Percentiles rank a stretch among this genome's conserved stretches.
phyloP scores from a whole-genome alignment of 768 basidiomycete species.

The Suillus placidus region DNA sequence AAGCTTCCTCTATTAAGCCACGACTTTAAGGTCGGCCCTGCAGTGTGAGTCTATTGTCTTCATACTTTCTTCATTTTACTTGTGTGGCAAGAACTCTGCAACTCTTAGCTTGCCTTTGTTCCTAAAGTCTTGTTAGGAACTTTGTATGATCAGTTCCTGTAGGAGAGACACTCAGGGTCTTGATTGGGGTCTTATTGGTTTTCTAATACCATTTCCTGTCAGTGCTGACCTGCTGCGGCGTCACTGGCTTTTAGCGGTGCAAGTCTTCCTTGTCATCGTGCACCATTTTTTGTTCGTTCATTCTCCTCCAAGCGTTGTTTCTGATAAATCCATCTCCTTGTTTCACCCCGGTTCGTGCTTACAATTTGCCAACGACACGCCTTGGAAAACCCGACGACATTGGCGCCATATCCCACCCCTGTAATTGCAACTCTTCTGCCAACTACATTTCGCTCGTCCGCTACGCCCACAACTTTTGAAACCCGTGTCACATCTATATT shows the following conservation, averaged over 20 bases:
- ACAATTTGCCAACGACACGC: slow-evolving; percentile 5
- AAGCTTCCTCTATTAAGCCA: slow-evolving; percentile 3
- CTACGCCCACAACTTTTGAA: slow-evolving; percentile 20
- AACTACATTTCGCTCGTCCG: slow-evolving; percentile 26
- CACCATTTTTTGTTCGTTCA: slow-evolving; percentile 7
- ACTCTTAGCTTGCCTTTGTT: not conserved
- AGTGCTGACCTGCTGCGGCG: not conserved
- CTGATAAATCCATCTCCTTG: slow-evolving; percentile 10
- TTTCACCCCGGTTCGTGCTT: slow-evolving; percentile 10
- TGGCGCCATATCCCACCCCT: slow-evolving; percentile 17
- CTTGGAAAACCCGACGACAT: slow-evolving; percentile 4
- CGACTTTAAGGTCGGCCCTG: slow-evolving; percentile 3
- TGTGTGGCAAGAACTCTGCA: not conserved
- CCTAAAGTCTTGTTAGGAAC: not conserved
- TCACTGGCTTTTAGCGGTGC: not conserved
- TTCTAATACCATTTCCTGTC: not conserved
- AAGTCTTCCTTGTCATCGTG: slow-evolving; percentile 10
- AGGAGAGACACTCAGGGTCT: not conserved
- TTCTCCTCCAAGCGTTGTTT: slow-evolving; percentile 11
- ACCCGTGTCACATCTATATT: slow-evolving; percentile 19
- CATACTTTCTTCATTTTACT: slow-evolving; percentile 7
- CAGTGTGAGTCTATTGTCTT: slow-evolving; percentile 2
- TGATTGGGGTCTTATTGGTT: not conserved
- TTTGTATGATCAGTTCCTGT: not conserved
- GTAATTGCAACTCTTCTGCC: slow-evolving; percentile 22